phyloP scores from a whole-genome alignment of 805 yeast species.

The Yarrowia divulgata region DNA sequence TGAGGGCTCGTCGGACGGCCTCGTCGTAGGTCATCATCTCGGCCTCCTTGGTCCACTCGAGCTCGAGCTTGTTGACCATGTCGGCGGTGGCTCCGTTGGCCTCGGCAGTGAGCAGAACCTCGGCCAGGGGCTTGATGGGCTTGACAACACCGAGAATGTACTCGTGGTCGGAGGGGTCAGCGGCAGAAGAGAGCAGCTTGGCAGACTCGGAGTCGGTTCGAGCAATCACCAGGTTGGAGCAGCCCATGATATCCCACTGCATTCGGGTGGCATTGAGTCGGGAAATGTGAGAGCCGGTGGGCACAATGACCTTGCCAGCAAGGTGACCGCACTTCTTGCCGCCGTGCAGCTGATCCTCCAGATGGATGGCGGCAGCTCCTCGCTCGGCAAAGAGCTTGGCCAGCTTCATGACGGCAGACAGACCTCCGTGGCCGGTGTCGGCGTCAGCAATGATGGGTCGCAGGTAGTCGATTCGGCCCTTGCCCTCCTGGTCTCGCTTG shows the following conservation, averaged over 20 bases:
- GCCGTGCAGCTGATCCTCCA: conserved; percentile 70
- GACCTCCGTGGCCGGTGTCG: conserved; percentile 72
- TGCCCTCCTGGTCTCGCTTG: conserved; percentile 44
- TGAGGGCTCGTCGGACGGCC: conserved; percentile 54
- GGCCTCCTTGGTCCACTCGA: conserved; percentile 57
- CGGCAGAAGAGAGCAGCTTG: conserved; percentile 58
- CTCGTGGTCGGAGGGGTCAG: conserved; percentile 66
- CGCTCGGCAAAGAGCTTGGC: conserved; percentile 71
- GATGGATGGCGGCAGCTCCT: conserved; percentile 72
- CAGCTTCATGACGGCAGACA: conserved; percentile 67
- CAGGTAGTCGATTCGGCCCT: conserved; percentile 57
- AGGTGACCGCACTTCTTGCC: conserved; percentile 72
- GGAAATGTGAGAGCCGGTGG: conserved; percentile 62
- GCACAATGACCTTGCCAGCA: conserved; percentile 68
- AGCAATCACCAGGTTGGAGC: conserved; percentile 64
- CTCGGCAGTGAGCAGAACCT: conserved; percentile 56
- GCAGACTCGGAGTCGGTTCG: conserved; percentile 67
- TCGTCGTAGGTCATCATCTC: conserved; percentile 59
- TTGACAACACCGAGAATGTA: conserved; percentile 59
- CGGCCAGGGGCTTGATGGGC: conserved; percentile 56
- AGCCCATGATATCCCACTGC: conserved; percentile 71
- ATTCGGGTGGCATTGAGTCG: conserved; percentile 64
- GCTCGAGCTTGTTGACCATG: conserved; percentile 54
- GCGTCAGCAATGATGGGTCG: conserved; percentile 72
- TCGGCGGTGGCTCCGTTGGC: conserved; percentile 51